Evolutionary conservation across 805 yeast genomes (phyloP), one percentile per base, ranked within the genome.

Genomic region (Metschnikowia matae): DNA sequence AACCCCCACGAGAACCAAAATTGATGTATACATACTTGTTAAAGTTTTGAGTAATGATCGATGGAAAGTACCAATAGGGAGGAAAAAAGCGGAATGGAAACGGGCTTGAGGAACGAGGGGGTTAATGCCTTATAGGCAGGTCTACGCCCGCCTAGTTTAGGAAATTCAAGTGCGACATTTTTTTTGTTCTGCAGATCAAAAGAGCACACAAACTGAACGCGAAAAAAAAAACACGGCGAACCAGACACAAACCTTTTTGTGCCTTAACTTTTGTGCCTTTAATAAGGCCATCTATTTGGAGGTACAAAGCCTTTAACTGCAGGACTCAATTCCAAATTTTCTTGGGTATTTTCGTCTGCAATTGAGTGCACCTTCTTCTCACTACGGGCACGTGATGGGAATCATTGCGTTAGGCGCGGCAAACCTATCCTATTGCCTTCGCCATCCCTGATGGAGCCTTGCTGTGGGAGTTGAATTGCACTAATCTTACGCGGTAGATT

Each of bases 131-230:
- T 44, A 36, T 44, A 23, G 11, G 46, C 46, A 35, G 46, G 40
- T 20, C 21, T 33, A 23, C 40, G 40, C 46, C 40, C 46, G 40
- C 46, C 46, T 23, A n/a, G 46, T 44, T 36, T 42, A 31, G 45
- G 40, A 44, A 44, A 44, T 15, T 44, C 32, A 26, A 44, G 46
- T 44, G 46, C 46, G 46, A 44, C 46, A 44, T 44, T 44, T 44
- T 43, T 11, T 36, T 44, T 35, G 32, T 44, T 44, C 40, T 44
- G 45, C 45, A 42, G 45, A 33, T 42, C 45, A 11, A 32, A 17
- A 20, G 35, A 31, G 38, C 45, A 42, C 38, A 20, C 31, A 37
- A 37, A 18, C 38, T 42, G 38, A n/a, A 42, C 45, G 38, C 45
- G 33, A 32, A 42, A 42, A 32, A 15, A 42, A 20, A 20, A n/a